These are phyloP conservation scores for Colletotrichum falcatum DNA, from an alignment of 2,329 filamentous ascomycete genomes.

Conservation along the genomic window DNA sequence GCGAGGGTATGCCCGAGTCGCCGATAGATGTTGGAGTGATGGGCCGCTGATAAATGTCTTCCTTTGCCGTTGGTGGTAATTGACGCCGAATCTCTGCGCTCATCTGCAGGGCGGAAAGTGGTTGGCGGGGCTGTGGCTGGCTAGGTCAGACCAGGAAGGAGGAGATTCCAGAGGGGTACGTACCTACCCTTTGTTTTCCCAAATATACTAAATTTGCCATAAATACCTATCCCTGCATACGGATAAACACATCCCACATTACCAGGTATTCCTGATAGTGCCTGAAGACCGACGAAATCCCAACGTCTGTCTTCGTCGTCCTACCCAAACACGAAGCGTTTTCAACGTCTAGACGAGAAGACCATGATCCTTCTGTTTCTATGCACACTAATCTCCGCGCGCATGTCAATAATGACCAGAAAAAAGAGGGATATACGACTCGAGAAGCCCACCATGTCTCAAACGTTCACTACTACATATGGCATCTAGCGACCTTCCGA, in stretches of 20 bases:
- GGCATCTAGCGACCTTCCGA: slow-evolving; percentile 44
- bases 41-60: slow-evolving; percentile 15
- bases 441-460: not conserved
- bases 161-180: slow-evolving; percentile 4
- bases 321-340: not conserved
- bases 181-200: not conserved
- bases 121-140: slow-evolving; percentile 34
- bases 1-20: not conserved
- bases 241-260: not conserved
- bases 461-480: not conserved
- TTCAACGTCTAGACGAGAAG: not conserved
- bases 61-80: slow-evolving; percentile 14
- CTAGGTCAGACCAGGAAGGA: not conserved
- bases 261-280: not conserved
- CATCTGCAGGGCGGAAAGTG: slow-evolving; percentile 33
- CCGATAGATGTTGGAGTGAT: slow-evolving; percentile 5
- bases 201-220: not conserved
- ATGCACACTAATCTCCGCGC: not conserved
- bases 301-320: not conserved
- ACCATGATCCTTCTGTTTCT: not conserved
- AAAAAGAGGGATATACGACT: not conserved
- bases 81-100: slow-evolving; percentile 26
- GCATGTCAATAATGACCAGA: not conserved
- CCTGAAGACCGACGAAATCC: not conserved
- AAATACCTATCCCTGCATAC: not conserved